A percentile compares a stretch with the other conserved stretches of the same genome.
phyloP scores from a whole-genome alignment of 805 yeast species.

The Kodamaea lidongshanica region DNA sequence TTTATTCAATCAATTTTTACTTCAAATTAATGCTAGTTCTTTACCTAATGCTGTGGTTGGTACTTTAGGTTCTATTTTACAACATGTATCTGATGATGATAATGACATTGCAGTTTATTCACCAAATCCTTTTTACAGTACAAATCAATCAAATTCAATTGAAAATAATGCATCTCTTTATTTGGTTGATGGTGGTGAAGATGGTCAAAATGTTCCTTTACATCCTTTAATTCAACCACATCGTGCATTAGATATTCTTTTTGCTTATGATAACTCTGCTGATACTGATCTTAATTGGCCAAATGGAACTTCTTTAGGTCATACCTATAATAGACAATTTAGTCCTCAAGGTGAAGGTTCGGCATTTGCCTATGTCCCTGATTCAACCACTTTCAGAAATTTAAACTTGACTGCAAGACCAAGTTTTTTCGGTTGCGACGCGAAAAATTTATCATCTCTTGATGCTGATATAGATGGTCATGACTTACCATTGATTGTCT shows the following conservation, averaged over 20 bases:
- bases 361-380: slow-evolving; percentile 23
- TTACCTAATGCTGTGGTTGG: slow-evolving; percentile 14
- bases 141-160: slow-evolving; percentile 30
- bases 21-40: slow-evolving; percentile 14
- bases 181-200: slow-evolving; percentile 79
- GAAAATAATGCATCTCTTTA: slow-evolving; percentile 38
- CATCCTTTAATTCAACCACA: slow-evolving; percentile 58
- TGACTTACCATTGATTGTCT: slow-evolving; percentile 22
- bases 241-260: slow-evolving; percentile 55
- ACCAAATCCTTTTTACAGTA: slow-evolving; percentile 38
- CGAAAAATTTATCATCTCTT: slow-evolving; percentile 19
- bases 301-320: slow-evolving; percentile 53
- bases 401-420: slow-evolving; percentile 26
- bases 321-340: slow-evolving; percentile 57
- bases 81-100: slow-evolving; percentile 39
- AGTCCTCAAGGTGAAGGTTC: slow-evolving; percentile 18
- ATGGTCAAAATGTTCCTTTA: slow-evolving; percentile 63
- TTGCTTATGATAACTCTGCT: slow-evolving; percentile 63
- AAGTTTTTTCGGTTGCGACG: slow-evolving; percentile 24
- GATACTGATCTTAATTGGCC: slow-evolving; percentile 63
- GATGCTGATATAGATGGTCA: slow-evolving; percentile 6
- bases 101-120: slow-evolving; percentile 19
- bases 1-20: slow-evolving; percentile 20
- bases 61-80: slow-evolving; percentile 19
- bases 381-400: slow-evolving; percentile 17